Evolutionary conservation across 495 filamentous ascomycete genomes (phyloP).

Genomic region (Neurospora sp.): DNA sequence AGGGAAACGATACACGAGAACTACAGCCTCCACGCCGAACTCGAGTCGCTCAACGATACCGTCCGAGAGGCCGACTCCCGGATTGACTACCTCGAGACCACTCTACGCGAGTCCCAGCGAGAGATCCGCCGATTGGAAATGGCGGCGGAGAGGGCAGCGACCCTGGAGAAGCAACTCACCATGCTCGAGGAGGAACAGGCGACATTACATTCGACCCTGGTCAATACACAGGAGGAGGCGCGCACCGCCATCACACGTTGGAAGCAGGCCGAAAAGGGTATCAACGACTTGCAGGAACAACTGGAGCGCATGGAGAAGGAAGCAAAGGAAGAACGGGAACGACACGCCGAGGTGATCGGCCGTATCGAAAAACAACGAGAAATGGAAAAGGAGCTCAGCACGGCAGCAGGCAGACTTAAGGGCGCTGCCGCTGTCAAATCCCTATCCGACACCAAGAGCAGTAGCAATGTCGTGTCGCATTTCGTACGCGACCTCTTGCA

Average conservation of each 20-base stretch:
- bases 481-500: slow-evolving; percentile 94
- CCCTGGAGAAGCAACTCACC: slow-evolving; percentile 67
- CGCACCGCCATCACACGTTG: slow-evolving; percentile 68
- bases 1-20: slow-evolving; percentile 70
- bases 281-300: slow-evolving; percentile 70
- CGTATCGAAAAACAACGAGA: slow-evolving; percentile 72
- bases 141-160: slow-evolving; percentile 61
- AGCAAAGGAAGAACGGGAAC: slow-evolving; percentile 68
- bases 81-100: slow-evolving; percentile 58
- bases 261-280: slow-evolving; percentile 66
- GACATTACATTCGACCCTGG: slow-evolving; percentile 54
- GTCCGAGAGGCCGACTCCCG: slow-evolving; percentile 66
- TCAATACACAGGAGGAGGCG: slow-evolving; percentile 56
- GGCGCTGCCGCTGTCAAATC: slow-evolving; percentile 61
- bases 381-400: slow-evolving; percentile 64
- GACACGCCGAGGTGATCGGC: slow-evolving; percentile 69
- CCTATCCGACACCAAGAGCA: slow-evolving; percentile 38
- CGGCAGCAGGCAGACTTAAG: slow-evolving; percentile 65
- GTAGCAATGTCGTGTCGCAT: slow-evolving; percentile 63
- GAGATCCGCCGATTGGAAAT: slow-evolving; percentile 63
- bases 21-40: slow-evolving; percentile 60
- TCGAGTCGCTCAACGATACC: slow-evolving; percentile 69
- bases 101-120: slow-evolving; percentile 62
- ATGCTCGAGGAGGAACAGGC: slow-evolving; percentile 73
- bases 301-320: slow-evolving; percentile 84